Conservation (phyloP, 2,329 filamentous ascomycete genomes). For the Sporothrix dimorphospora region DNA sequence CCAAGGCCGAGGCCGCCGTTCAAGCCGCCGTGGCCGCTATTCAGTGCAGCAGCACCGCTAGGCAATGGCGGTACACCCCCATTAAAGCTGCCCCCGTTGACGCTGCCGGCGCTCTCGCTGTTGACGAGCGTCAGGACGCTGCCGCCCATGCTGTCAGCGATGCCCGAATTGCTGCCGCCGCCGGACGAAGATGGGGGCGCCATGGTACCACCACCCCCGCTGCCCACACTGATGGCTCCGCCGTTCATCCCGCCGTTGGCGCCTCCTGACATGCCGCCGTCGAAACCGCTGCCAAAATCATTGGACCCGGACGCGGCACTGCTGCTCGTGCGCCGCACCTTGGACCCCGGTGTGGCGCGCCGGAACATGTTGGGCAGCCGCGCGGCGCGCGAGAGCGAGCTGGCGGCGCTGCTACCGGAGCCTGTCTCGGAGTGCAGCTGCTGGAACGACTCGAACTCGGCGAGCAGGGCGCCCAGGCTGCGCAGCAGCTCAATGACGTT, state of each 20-base stretch:
- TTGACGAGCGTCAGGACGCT: constrained; percentile 30
- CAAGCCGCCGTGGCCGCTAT: constrained; percentile 34
- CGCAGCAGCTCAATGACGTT: constrained; percentile 84
- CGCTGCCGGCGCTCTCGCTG: constrained; percentile 33
- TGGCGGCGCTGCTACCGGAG: constrained; percentile 52
- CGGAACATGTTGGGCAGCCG: constrained; percentile 85
- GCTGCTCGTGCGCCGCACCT: constrained; percentile 60
- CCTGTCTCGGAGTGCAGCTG: constrained; percentile 81
- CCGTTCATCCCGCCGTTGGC: constrained; percentile 32
- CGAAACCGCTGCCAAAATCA: constrained; percentile 14
- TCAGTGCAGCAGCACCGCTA: constrained; percentile 37
- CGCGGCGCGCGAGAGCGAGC: constrained; percentile 69
- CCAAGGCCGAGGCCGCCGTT: constrained; percentile 8
- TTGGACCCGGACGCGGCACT: constrained; percentile 47
- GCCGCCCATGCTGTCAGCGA: constrained; percentile 40
- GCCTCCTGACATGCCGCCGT: constrained; percentile 25
- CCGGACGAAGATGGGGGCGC: not conserved
- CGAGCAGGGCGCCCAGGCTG: constrained; percentile 79
- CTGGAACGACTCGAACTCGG: constrained; percentile 94
- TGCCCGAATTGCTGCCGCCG: constrained; percentile 54
- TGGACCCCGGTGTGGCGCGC: constrained; percentile 59
- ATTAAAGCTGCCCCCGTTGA: constrained; percentile 39
- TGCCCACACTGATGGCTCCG: constrained; percentile 38
- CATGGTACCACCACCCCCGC: constrained; percentile 14
- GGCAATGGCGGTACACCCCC: constrained; percentile 36